Percentiles rank a stretch among this genome's conserved stretches.
Evolutionary conservation across 129 eudicot genomes (phyloP).

Genomic region (Lactuca saligna): DNA sequence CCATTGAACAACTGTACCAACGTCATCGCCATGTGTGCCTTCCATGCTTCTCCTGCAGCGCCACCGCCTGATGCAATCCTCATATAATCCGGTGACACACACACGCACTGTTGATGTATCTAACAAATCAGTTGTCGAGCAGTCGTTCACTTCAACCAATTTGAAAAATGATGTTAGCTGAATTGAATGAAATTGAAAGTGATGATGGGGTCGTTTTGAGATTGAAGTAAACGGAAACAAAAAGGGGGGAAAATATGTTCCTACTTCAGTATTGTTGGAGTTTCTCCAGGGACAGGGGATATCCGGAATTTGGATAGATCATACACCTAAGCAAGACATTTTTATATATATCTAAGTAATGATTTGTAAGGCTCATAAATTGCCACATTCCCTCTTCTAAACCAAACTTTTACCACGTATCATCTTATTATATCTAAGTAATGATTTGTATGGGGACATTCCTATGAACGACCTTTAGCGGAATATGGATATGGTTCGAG

Average conservation of each 20-base stretch:
- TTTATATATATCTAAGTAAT: too few relatives aligned
- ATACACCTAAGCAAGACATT: background rate
- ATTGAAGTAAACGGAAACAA: background rate
- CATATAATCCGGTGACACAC: slow-evolving; percentile 18
- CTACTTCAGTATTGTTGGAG: background rate
- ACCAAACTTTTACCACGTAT: too few relatives aligned
- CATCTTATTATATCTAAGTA: too few relatives aligned
- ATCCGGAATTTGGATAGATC: background rate
- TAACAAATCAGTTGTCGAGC: slow-evolving; percentile 3
- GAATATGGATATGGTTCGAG: too few relatives aligned
- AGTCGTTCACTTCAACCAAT: slow-evolving; percentile 11
- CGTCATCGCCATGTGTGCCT: slow-evolving; percentile 76
- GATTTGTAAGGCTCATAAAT: too few relatives aligned
- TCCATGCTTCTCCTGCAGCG: slow-evolving; percentile 33
- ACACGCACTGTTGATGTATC: background rate
- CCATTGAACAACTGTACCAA: slow-evolving; percentile 71
- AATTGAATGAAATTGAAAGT: background rate
- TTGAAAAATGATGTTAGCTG: slow-evolving; percentile 6
- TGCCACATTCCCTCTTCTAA: too few relatives aligned
- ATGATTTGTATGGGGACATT: too few relatives aligned
- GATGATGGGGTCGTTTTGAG: slow-evolving; percentile 8
- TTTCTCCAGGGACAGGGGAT: background rate
- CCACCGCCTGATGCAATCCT: slow-evolving; percentile 27
- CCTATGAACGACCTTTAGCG: too few relatives aligned
- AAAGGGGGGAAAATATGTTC: background rate